Percentiles rank a stretch among this genome's conserved stretches.
Conservation (phyloP, 2,329 filamentous ascomycete genomes). For the Fusarium annulatum region DNA sequence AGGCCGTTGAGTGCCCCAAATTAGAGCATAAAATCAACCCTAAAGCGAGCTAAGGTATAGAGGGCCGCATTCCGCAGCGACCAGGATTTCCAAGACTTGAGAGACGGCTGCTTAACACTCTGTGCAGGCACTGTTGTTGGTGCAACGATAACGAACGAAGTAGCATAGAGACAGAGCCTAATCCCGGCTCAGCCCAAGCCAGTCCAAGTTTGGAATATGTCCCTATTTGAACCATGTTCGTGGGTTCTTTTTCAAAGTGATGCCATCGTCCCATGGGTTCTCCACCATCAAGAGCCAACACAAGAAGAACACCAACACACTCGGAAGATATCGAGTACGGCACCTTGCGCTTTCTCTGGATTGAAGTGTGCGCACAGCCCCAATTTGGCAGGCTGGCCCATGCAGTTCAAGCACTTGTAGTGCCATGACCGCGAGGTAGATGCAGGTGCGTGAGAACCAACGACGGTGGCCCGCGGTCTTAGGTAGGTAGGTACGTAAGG, state of each 20-base stretch:
- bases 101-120: neutral
- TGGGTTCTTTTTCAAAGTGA: constrained; percentile 18
- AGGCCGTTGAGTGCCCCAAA: constrained; percentile 19
- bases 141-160: constrained; percentile 5
- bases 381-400: constrained; percentile 25
- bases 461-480: neutral
- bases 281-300: constrained; percentile 35
- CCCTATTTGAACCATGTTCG: constrained; percentile 18
- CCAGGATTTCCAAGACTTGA: constrained; percentile 13
- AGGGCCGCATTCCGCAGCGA: constrained; percentile 35
- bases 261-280: constrained; percentile 36
- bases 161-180: neutral
- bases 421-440: constrained; percentile 9
- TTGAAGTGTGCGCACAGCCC: constrained; percentile 29
- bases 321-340: constrained; percentile 19
- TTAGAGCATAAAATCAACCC: constrained; percentile 19
- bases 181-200: neutral
- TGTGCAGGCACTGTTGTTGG: neutral
- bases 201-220: constrained; percentile 3
- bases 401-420: constrained; percentile 7
- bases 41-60: constrained; percentile 32
- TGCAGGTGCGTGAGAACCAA: constrained; percentile 11
- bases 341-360: neutral
- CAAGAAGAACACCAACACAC: constrained; percentile 36
- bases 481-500: neutral